phyloP scores from a whole-genome alignment of 208 protist genomes.

The Polymyxa betae region DNA sequence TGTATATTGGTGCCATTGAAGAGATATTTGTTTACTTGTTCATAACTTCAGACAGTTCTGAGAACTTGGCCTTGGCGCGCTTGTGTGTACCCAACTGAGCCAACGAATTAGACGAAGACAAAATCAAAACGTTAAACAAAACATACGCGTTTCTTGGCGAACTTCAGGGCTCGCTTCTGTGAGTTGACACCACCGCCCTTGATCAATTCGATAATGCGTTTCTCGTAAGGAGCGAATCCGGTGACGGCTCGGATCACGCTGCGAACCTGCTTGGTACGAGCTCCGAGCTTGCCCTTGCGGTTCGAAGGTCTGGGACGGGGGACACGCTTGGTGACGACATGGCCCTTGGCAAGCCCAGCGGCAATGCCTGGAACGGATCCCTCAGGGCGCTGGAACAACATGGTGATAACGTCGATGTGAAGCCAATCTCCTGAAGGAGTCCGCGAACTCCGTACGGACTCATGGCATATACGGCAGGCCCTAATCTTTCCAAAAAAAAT shows the following conservation, averaged over 20 bases:
- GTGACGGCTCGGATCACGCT: conserved; percentile 79
- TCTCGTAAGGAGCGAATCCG: conserved; percentile 84
- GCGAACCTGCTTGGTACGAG: conserved; percentile 73
- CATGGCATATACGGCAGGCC: neutral
- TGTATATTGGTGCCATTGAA: neutral
- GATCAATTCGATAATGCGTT: conserved; percentile 82
- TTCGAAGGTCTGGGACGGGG: conserved; percentile 44
- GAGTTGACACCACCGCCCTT: conserved; percentile 71
- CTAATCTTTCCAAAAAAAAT: neutral
- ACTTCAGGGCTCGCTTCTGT: conserved; percentile 82
- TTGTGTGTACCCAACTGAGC: conserved; percentile 43
- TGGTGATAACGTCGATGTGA: neutral
- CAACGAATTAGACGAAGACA: neutral
- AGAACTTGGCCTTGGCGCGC: conserved; percentile 54
- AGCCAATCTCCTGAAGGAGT: neutral
- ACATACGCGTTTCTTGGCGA: conserved; percentile 81
- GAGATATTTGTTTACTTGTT: conserved; percentile 19
- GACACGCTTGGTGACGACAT: conserved; percentile 70
- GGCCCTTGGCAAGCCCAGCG: conserved; percentile 72
- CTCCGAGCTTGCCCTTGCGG: conserved; percentile 66
- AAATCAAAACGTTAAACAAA: conserved; percentile 38
- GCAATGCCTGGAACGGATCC: conserved; percentile 58
- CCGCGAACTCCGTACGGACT: neutral
- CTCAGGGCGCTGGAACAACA: neutral
- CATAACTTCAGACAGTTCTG: conserved; percentile 30